Evolutionary conservation across 805 yeast species (phyloP).

Genomic region (Candida silvatica): DNA sequence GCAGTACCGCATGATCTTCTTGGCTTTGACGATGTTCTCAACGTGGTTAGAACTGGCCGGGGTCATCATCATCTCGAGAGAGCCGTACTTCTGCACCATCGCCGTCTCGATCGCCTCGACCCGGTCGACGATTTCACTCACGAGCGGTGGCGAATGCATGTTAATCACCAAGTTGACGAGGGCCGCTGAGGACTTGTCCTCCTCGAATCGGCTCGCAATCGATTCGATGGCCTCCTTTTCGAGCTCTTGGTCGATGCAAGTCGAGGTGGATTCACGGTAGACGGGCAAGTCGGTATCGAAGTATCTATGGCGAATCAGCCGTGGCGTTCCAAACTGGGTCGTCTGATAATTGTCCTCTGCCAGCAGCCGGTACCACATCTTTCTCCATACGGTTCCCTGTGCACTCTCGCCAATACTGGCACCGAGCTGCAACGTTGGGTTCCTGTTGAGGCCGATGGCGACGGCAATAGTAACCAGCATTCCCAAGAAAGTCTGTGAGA

Average conservation of each 20-base stretch:
- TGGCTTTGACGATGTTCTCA: constrained; percentile 16
- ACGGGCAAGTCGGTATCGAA: constrained; percentile 48
- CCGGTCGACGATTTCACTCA: constrained; percentile 28
- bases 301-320: constrained; percentile 27
- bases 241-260: constrained; percentile 28
- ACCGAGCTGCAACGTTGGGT: constrained; percentile 40
- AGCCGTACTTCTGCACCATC: constrained; percentile 24
- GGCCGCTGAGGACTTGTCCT: constrained; percentile 23
- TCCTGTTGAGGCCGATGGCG: constrained; percentile 60
- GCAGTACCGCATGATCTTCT: constrained; percentile 14
- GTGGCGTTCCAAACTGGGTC: constrained; percentile 38
- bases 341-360: constrained; percentile 30
- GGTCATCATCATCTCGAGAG: constrained; percentile 19
- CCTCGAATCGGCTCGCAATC: constrained; percentile 22
- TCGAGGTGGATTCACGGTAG: constrained; percentile 26
- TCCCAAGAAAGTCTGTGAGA: constrained; percentile 45
- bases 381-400: constrained; percentile 43
- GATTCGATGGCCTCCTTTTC: constrained; percentile 33
- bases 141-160: constrained; percentile 28
- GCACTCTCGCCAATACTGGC: constrained; percentile 16
- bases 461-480: constrained; percentile 59
- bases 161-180: constrained; percentile 31
- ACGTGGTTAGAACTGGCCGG: constrained; percentile 12
- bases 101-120: constrained; percentile 30
- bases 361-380: constrained; percentile 47